phyloP scores from a whole-genome alignment of 2,329 filamentous ascomycete genomes.

The Rosellinia necatrix region DNA sequence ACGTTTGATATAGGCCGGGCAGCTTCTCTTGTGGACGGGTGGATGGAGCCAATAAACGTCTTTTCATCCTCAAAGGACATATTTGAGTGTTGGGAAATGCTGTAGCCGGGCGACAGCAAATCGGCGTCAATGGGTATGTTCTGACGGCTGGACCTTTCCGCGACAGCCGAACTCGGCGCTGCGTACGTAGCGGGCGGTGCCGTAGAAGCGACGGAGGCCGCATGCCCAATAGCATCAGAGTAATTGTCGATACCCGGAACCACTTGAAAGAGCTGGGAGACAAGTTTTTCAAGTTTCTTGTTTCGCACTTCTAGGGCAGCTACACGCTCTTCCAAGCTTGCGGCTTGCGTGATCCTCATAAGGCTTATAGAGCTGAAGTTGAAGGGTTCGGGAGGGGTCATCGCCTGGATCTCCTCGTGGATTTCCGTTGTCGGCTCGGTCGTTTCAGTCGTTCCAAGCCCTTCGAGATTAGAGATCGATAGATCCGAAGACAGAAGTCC shows the following conservation, averaged over 20 bases:
- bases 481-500: constrained; percentile 57
- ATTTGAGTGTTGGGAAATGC: constrained; percentile 47
- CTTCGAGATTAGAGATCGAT: constrained; percentile 49
- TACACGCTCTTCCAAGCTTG: constrained; percentile 59
- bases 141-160: constrained; percentile 40
- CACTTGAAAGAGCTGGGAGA: constrained; percentile 55
- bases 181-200: constrained; percentile 35
- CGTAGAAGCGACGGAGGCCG: constrained; percentile 34
- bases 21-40: constrained; percentile 29
- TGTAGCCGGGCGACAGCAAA: constrained; percentile 39
- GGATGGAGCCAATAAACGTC: constrained; percentile 50
- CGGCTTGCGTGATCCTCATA: constrained; percentile 63
- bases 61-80: constrained; percentile 54
- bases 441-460: constrained; percentile 33
- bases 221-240: constrained; percentile 35
- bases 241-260: constrained; percentile 48
- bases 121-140: constrained; percentile 33
- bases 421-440: constrained; percentile 40
- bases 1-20: constrained; percentile 50
- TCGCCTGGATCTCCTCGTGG: constrained; percentile 40
- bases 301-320: constrained; percentile 56
- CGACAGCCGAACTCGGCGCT: constrained; percentile 34
- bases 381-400: constrained; percentile 54
- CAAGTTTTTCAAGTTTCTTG: constrained; percentile 57
- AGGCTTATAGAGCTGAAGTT: constrained; percentile 56